Percentiles rank a stretch among this genome's conserved stretches.
Conservation (phyloP, 2,329 filamentous ascomycete species). For the Colletotrichum lentis region DNA sequence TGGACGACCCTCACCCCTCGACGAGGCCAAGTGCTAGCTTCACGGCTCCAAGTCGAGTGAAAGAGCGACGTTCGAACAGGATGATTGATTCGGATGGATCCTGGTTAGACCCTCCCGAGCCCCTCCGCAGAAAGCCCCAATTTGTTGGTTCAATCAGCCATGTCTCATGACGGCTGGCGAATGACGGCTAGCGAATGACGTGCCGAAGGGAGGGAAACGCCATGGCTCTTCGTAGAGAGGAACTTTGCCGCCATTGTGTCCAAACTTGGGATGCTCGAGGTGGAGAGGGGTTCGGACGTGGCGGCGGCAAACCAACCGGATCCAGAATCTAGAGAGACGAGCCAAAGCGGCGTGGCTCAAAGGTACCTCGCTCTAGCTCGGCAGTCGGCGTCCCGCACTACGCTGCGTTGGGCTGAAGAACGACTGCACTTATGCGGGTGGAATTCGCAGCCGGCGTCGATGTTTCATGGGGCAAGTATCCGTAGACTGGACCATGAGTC, state of each 20-base stretch:
- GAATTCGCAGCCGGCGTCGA: constrained; percentile 2
- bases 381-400: constrained; percentile 19
- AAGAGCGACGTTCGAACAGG: constrained; percentile 10
- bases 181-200: constrained; percentile 19
- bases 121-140: background rate
- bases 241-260: constrained; percentile 1
- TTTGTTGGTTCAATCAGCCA: background rate
- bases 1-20: background rate
- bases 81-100: constrained; percentile 11
- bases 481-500: background rate
- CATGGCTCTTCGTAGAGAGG: constrained; percentile 7
- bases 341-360: constrained; percentile 23
- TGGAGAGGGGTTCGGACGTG: constrained; percentile 11
- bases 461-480: background rate
- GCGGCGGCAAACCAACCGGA: constrained; percentile 17
- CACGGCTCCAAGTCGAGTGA: constrained; percentile 5
- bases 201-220: constrained; percentile 1
- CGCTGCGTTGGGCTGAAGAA: constrained; percentile 3
- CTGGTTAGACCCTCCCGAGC: background rate
- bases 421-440: background rate
- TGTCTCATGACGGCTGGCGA: constrained; percentile 15
- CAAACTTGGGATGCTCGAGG: constrained; percentile 3
- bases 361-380: constrained; percentile 7
- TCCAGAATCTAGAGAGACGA: constrained; percentile 4
- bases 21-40: constrained; percentile 6